phyloP scores from a whole-genome alignment of 805 yeast genomes.

The Yamadazyma insecticola region DNA sequence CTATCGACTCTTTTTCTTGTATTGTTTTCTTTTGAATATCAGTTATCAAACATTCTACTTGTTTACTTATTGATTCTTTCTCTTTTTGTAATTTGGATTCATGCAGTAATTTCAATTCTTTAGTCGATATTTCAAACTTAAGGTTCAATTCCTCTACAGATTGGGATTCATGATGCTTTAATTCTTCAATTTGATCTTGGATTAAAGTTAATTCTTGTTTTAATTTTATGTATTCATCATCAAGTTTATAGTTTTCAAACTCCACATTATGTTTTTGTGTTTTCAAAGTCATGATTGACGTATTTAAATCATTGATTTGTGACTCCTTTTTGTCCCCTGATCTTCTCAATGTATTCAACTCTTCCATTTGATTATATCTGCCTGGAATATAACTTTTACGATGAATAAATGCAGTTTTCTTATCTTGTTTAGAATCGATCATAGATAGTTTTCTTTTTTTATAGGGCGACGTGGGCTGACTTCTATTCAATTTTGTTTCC shows the following conservation, averaged over 20 bases:
- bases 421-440: no score
- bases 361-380: slow-evolving; percentile 12
- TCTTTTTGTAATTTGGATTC: slow-evolving; percentile 17
- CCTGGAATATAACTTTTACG: slow-evolving; percentile 9
- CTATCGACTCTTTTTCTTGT: slow-evolving; percentile 18
- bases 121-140: slow-evolving; percentile 19
- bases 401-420: background rate
- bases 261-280: slow-evolving; percentile 37
- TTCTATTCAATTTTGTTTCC: background rate
- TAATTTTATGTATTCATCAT: slow-evolving; percentile 30
- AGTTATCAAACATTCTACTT: slow-evolving; percentile 36
- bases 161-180: slow-evolving; percentile 18
- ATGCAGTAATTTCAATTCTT: slow-evolving; percentile 16
- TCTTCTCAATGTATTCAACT: slow-evolving; percentile 7
- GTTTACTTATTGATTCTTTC: slow-evolving; percentile 21
- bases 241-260: slow-evolving; percentile 27
- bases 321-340: slow-evolving; percentile 13
- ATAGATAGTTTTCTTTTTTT: slow-evolving; percentile 5
- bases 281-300: slow-evolving; percentile 22
- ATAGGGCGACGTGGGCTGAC: slow-evolving; percentile 4
- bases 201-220: slow-evolving; percentile 32
- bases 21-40: slow-evolving; percentile 28
- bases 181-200: slow-evolving; percentile 28
- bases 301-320: slow-evolving; percentile 13
- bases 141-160: slow-evolving; percentile 18